Base-by-base conservation (phyloP, 2,329 filamentous ascomycete genomes). In the Alternaria angustiovoidea region DNA sequence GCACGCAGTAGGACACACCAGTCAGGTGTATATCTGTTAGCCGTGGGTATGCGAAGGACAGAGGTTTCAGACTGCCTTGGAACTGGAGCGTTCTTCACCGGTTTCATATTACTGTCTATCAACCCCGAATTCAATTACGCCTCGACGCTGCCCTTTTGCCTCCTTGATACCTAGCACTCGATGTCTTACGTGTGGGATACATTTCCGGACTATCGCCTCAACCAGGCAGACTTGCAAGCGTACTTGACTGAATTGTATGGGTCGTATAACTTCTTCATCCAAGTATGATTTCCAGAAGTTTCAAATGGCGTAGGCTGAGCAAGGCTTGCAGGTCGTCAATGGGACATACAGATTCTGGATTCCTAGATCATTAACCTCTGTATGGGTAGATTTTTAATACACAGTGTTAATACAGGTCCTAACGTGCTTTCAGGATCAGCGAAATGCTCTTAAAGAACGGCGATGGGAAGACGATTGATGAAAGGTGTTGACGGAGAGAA, bases 321-420 rank as follows among this genome's bases (percentile, higher is more conserved):
- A 26, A 38, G 16, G 16, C 28, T 30, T 51, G 11, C 36, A 67
- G 63, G 62, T 63, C 18, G 38, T 51, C 5, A 64, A 61, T 26
- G 63, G 63, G 2, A 38, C 34, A 12, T 70, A 61, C 51, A 32
- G 20, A 11, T 68, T 68, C 46, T 66, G 61, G 56, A 47, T 66
- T 16, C 59, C 54, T 2, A 32, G 24, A 1, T 51, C 5, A 9
- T 36, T 65, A 16, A 49, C 34, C 28, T 32, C 2, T 30, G 28
- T 30, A 30, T 9, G 28, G 7, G 28, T 4, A 11, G 11, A 11
- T 11, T 30, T 30, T 9, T 9, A 11, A 30, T 11, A 9, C 11
- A 22, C 9, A 30, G 7, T 30, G 3, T 30, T 11, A 30, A 30
- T 11, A 30, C 8, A 11, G 2, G 7, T 3, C 7, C 7, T 30